Base-by-base conservation (phyloP, 202 grass and related monocot species). In the Carex arenaria region DNA sequence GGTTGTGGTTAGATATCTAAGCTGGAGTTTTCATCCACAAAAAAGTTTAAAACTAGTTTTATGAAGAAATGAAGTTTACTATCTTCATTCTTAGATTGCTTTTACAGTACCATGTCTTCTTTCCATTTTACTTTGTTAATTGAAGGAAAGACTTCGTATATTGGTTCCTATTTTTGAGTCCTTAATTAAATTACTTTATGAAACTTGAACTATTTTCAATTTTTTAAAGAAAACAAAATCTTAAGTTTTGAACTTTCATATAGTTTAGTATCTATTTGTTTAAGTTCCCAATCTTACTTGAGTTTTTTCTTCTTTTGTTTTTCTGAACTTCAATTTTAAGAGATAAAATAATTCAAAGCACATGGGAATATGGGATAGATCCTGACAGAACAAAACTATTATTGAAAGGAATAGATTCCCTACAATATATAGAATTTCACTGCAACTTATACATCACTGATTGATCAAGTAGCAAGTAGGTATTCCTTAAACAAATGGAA, bases 331-430 rank as follows among this genome's bases (percentile, higher is more conserved):
- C 38, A 61, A 63, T 62, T 53, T 23, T 13, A 64, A 20, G 30
- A 65, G 65, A 64, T 65, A 81, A 67, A 82, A 66, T 52, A 52
- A 1, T 18, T 56, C 4, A 55, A 82, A 70, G 43, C 80, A 82
- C 64, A 56, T 82, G 80, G 64, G 45, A 31, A 82, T 49, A 56
- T 82, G 80, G 64, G 45, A 31, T 64, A 31, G 30, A 67, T 32
- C 10, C 4, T 0, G 28, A 68, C 64, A 82, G 5, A 38, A 53
- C 42, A 53, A 68, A 82, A 63, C 42, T 55, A 82, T 23, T 82
- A 4, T 36, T 56, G 59, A 14, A 22, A 19, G 40, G 19, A 49
- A 59, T 80, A 81, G 49, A 61, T 67, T 82, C 47, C 80, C 11
- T 53, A 82, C 5, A 69, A 32, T 55, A 12, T 26, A 30, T 67